Evolutionary conservation across 2,329 filamentous ascomycete genomes (phyloP), one percentile per base, ranked within the genome.

Genomic region (Phyllosticta capitalensis): DNA sequence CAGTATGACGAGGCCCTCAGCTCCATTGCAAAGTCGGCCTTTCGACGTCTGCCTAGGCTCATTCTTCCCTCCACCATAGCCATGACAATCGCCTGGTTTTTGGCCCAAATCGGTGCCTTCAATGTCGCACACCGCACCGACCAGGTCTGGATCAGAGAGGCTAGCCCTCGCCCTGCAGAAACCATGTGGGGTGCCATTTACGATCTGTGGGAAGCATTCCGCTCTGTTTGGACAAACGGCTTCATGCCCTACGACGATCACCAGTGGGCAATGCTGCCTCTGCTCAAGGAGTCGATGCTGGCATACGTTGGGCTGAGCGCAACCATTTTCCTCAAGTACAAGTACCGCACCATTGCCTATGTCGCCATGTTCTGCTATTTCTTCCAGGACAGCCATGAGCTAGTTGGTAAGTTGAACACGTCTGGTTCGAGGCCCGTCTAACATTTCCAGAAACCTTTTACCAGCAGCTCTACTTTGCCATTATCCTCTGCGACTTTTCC

Each of bases 201-300:
- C 28, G 69, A 76, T 19, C 66, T 82, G 38, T 74, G 78, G 58
- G 65, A 67, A 61, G 76, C 76, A 62, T 78, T 79, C 63, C 69
- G 79, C 22, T 72, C 69, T 9, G 76, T 75, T 10, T 82, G 80
- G 80, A 79, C 78, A 12, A 77, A 73, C 56, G 75, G 75, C 1
- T 76, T 76, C 64, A 80, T 79, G 68, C 71, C 75, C 9, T 81
- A 79, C 58, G 80, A 82, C 64, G 75, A 80, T 59, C 79, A 82
- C 61, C 80, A 82, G 64, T 82, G 80, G 80, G 78, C 79, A 2
- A 73, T 81, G 65, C 68, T 79, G 26, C 78, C 77, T 12, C 68
- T 81, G 54, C 67, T 81, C 5, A 69, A 77, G 60, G 77, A 77
- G 10, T 78, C 78, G 0, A 80, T 81, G 72, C 71, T 78, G 63